Conservation (phyloP, 2,329 filamentous ascomycete species). For the Phoma sp. region DNA sequence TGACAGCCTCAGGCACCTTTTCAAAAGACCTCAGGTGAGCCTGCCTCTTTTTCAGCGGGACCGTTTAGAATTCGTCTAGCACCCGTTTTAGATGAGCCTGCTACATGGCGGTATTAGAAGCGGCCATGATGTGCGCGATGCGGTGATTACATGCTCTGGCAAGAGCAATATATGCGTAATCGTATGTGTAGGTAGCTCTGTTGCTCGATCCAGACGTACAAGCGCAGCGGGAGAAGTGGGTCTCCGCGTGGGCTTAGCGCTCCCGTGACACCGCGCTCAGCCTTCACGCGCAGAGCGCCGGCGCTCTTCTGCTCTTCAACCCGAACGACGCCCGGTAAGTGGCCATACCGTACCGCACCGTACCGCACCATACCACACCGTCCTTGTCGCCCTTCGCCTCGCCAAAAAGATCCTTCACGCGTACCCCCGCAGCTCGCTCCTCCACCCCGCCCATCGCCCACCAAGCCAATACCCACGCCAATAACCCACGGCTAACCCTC, state of each 20-base stretch:
- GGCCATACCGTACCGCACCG: neutral
- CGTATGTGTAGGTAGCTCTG: too few relatives aligned
- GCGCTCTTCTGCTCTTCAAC: neutral
- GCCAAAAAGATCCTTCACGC: too few relatives aligned
- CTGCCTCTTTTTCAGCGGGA: conserved; percentile 13
- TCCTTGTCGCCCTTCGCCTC: too few relatives aligned
- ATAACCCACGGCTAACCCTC: neutral
- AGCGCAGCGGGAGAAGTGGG: too few relatives aligned
- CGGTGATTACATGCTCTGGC: neutral
- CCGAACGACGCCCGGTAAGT: neutral
- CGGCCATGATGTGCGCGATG: conserved; percentile 37
- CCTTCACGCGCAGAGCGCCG: too few relatives aligned
- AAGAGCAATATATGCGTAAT: neutral
- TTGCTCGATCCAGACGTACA: too few relatives aligned
- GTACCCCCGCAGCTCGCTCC: too few relatives aligned
- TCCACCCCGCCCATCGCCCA: too few relatives aligned
- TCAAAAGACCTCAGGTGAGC: neutral
- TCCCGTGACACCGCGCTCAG: neutral
- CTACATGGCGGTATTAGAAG: conserved; percentile 20
- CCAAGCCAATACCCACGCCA: neutral
- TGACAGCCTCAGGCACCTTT: too few relatives aligned
- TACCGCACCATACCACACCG: too few relatives aligned
- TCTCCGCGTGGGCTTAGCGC: neutral
- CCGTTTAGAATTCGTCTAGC: conserved; percentile 22
- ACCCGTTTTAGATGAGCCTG: conserved; percentile 36